Percentiles rank a stretch among this genome's conserved stretches.
phyloP scores from a whole-genome alignment of 495 filamentous ascomycete species.

The Aspergillus diversus region DNA sequence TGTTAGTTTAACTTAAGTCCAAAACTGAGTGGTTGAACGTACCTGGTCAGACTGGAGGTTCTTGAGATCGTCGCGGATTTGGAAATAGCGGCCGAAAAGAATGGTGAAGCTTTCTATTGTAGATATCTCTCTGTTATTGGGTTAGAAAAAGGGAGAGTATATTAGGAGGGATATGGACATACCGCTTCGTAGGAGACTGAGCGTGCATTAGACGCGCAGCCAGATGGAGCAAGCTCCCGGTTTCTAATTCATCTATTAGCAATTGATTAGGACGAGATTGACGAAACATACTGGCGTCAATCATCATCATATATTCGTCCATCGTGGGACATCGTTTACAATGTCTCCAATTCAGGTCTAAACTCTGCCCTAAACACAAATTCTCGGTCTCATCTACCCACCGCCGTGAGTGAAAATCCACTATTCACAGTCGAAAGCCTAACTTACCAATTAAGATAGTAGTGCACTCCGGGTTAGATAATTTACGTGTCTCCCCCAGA shows the following conservation, averaged over 20 bases:
- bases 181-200: neutral
- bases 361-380: neutral
- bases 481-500: neutral
- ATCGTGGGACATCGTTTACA: neutral
- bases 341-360: constrained; percentile 7
- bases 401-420: neutral
- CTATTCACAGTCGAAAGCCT: neutral
- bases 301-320: constrained; percentile 14
- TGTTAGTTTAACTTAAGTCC: neutral
- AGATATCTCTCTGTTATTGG: neutral
- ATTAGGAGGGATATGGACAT: neutral
- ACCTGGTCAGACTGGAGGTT: constrained; percentile 1
- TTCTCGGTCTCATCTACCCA: neutral
- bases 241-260: neutral
- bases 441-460: neutral
- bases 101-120: constrained; percentile 1
- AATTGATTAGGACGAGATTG: neutral
- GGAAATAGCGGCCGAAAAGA: constrained; percentile 2
- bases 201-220: constrained; percentile 2
- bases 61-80: constrained; percentile 12
- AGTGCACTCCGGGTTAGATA: neutral
- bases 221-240: constrained; percentile 5
- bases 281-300: constrained; percentile 1
- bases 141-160: neutral
- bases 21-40: neutral